Base-by-base conservation (phyloP, 148 eudicot species). In the Suaeda aralocaspica region DNA sequence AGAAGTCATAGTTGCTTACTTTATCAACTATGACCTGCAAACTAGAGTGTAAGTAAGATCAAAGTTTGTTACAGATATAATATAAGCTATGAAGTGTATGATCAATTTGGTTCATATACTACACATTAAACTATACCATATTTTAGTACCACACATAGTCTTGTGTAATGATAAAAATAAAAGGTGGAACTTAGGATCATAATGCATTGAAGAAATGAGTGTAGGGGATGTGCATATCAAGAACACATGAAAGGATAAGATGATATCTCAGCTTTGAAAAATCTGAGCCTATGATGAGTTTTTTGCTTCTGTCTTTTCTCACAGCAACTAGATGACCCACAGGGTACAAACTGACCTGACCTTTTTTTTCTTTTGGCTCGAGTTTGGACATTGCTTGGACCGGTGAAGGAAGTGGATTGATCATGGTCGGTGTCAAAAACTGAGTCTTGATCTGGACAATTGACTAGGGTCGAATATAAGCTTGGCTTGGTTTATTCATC, bases 161-260 rank as follows among this genome's bases (percentile, higher is more conserved):
- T 6, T 51, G 13, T 24, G 51, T 69, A 7, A 9, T 4, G 14
- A 11, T 34, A 24, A 36, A 24, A 59, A 4, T 39, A 50, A 56
- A 24, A 52, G 18, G 33, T 18, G 57, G 24, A 53, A 76, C 39
- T 55, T 73, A 72, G 87, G 85, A 72, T 82, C 74, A 51, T 46
- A 81, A 60, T 67, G 62, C 51, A 52, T 42, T 29, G 46, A 72
- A 33, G 71, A 66, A 77, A 85, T 77, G 91, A 69, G 97, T 89
- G 97, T 92, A 74, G 79, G 74, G 75, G 76, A 86, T 82, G 76
- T 21, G 64, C 39, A 50, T 63, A 71, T 79, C 29, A 62, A 64
- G 68, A 78, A 39, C 19, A 76, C 72, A 76, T 42, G 67, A 21
- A 65, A 53, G 73, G 97, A 89, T 91, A 91, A 87, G 94, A 80